Evolutionary conservation across 2,329 filamentous ascomycete genomes (phyloP).

Genomic region (Trichoderma aggressivum): DNA sequence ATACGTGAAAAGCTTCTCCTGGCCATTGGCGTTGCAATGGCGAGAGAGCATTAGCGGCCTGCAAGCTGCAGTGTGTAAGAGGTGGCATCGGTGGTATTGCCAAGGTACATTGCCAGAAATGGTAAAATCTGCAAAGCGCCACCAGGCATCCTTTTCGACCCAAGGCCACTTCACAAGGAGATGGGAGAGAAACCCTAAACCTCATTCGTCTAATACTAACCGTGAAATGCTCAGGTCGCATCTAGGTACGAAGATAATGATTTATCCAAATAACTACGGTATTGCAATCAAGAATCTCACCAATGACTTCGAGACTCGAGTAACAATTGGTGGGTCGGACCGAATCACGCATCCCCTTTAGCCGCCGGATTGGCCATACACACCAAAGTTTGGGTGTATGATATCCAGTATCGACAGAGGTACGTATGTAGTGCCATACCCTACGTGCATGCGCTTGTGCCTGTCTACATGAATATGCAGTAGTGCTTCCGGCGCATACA

Average conservation of each 20-base stretch:
- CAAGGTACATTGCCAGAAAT: conserved; percentile 1
- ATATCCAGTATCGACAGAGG: not conserved
- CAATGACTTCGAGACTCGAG: not conserved
- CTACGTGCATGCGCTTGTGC: not conserved
- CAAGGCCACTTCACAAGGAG: not conserved
- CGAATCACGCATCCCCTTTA: not conserved
- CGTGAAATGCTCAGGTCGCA: not conserved
- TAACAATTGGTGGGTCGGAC: not conserved
- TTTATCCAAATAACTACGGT: not conserved
- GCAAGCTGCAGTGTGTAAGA: not conserved
- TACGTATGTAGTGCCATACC: not conserved
- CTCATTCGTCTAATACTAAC: not conserved
- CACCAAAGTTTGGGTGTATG: not conserved
- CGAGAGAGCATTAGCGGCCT: not conserved
- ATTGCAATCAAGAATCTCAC: not conserved
- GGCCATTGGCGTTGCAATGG: not conserved
- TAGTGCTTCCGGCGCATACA: not conserved
- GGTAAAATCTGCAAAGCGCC: not conserved
- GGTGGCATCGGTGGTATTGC: not conserved
- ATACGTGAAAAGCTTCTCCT: not conserved
- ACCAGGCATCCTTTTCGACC: not conserved
- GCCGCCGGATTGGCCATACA: not conserved
- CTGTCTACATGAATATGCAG: not conserved
- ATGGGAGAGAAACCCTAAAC: not conserved
- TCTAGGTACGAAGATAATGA: not conserved